Evolutionary conservation across 2,329 filamentous ascomycete genomes (phyloP).

Genomic region (Ascochyta lentis): DNA sequence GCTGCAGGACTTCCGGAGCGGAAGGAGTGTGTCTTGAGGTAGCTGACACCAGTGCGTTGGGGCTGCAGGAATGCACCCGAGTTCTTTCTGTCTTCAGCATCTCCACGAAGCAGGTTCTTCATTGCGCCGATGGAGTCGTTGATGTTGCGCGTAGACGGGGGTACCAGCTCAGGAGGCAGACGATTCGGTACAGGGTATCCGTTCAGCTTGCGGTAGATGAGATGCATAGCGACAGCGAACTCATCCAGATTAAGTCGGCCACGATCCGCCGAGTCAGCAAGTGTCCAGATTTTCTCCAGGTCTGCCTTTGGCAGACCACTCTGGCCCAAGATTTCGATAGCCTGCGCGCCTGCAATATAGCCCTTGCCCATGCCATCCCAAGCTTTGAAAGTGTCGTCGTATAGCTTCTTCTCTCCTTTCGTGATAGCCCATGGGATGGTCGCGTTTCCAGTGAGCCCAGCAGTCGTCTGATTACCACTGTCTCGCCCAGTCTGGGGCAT

Average conservation of each 20-base stretch:
- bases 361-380: constrained; percentile 97
- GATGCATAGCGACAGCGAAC: constrained; percentile 97
- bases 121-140: constrained; percentile 92
- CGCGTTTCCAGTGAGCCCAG: constrained; percentile 88
- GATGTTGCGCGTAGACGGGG: constrained; percentile 92
- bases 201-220: constrained; percentile 97
- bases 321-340: constrained; percentile 96
- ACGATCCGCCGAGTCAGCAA: constrained; percentile 92
- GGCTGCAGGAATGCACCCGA: constrained; percentile 89
- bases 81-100: constrained; percentile 87
- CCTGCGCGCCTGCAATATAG: constrained; percentile 87
- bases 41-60: constrained; percentile 97
- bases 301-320: constrained; percentile 91
- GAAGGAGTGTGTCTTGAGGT: constrained; percentile 95
- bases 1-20: constrained; percentile 66
- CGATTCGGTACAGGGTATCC: constrained; percentile 90
- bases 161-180: constrained; percentile 89
- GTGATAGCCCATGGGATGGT: constrained; percentile 98
- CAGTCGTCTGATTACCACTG: constrained; percentile 77
- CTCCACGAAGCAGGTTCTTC: constrained; percentile 85
- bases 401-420: constrained; percentile 97
- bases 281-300: constrained; percentile 90
- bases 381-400: constrained; percentile 91
- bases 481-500: constrained; percentile 97
- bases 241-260: constrained; percentile 94